phyloP scores from a whole-genome alignment of 1,284 basidiomycete species.

The Peniophora sp. region DNA sequence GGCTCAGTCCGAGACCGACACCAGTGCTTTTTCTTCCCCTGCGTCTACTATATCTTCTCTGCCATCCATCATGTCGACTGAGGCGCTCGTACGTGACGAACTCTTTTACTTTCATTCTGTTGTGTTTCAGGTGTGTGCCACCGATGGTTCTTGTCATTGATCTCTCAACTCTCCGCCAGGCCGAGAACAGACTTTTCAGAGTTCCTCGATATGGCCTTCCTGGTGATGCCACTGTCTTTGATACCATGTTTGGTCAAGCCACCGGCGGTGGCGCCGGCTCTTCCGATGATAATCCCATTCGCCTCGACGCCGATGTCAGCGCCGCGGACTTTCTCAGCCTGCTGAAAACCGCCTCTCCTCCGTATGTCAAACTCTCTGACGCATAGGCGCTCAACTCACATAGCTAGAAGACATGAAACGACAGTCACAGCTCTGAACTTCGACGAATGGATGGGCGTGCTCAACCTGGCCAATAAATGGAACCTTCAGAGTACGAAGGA shows the following conservation, averaged over 20 bases:
- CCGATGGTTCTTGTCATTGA: not conserved
- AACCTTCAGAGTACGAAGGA: conserved; percentile 1
- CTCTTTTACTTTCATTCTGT: not conserved
- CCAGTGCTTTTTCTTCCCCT: not conserved
- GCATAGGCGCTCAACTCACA: no score
- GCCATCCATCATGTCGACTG: not conserved
- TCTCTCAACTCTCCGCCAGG: not conserved
- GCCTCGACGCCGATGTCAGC: not conserved
- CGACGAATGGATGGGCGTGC: conserved; percentile 7
- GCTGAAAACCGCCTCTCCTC: not conserved
- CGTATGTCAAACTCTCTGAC: not conserved
- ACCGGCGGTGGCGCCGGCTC: not conserved
- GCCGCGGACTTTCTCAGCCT: not conserved
- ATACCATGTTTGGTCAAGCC: not conserved
- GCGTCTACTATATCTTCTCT: not conserved
- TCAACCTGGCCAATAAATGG: conserved; percentile 9
- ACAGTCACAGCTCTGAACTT: not conserved
- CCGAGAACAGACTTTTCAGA: not conserved
- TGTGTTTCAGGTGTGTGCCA: not conserved
- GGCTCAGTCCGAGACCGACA: not conserved
- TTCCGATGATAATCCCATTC: not conserved
- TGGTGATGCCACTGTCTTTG: not conserved
- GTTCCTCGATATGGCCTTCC: not conserved
- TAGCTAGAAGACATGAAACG: not conserved
- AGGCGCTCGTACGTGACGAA: not conserved